These are phyloP conservation scores for Kodamaea alishanica DNA, from an alignment of 1,139 yeast genomes.

Conservation along the genomic window DNA sequence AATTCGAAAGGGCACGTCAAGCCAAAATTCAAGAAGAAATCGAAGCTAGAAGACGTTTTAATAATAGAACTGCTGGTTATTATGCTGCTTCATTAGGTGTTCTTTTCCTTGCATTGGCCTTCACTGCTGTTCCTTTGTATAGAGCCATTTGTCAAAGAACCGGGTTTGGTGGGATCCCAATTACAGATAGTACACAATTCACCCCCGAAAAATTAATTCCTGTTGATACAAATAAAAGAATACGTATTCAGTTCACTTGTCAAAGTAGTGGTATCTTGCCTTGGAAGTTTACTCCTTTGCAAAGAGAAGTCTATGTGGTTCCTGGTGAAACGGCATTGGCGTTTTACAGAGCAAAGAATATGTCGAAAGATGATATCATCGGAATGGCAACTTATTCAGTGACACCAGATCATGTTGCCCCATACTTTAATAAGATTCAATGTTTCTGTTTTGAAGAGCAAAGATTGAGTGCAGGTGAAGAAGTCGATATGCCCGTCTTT, in stretches of 20 bases:
- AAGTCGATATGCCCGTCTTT: slow-evolving; percentile 98
- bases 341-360: slow-evolving; percentile 87
- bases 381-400: slow-evolving; percentile 99
- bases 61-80: slow-evolving; percentile 56
- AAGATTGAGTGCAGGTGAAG: slow-evolving; percentile 90
- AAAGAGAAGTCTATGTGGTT: slow-evolving; percentile 84
- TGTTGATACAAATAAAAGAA: slow-evolving; percentile 79
- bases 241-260: slow-evolving; percentile 81
- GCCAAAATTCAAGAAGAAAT: slow-evolving; percentile 18
- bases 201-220: slow-evolving; percentile 88
- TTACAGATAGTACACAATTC: slow-evolving; percentile 75
- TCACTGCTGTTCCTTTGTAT: slow-evolving; percentile 91
- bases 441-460: slow-evolving; percentile 99
- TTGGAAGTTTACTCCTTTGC: slow-evolving; percentile 95
- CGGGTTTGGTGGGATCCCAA: slow-evolving; percentile 95
- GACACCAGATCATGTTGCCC: slow-evolving; percentile 94
- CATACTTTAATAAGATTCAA: slow-evolving; percentile 92
- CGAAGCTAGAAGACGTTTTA: slow-evolving; percentile 29
- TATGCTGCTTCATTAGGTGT: slow-evolving; percentile 72
- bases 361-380: slow-evolving; percentile 81
- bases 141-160: slow-evolving; percentile 91
- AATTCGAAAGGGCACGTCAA: slow-evolving; percentile 11
- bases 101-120: slow-evolving; percentile 73
- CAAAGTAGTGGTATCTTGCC: slow-evolving; percentile 91
- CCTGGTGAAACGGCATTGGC: slow-evolving; percentile 99